Base-by-base conservation (phyloP, 148 eudicot species). In the Linanthus parryae region DNA sequence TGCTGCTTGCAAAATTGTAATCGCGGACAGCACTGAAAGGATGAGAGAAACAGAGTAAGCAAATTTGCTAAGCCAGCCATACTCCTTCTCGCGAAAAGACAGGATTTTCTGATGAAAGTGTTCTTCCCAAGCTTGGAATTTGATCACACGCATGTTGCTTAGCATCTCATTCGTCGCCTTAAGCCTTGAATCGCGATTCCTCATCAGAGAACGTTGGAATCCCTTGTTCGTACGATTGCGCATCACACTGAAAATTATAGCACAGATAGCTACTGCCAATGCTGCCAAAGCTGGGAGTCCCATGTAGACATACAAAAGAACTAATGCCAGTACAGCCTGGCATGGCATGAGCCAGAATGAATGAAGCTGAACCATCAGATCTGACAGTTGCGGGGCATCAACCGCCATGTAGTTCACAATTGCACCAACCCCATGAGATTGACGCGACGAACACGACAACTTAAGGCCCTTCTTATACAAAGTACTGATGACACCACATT, bases 151-250 rank as follows among this genome's bases (percentile, higher is more conserved):
- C 64, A 60, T 60, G 50, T 22, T 60, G 18, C 49, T 50, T 1
- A 60, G 23, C 56, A 60, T 60, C 40, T 60, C 64, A n/a, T 60
- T 60, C 30, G 48, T 60, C 20, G 64, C 64, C 56, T 50, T 60
- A 13, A 60, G 64, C 56, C 64, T 61, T 23, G 50, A 61, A 30
- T 61, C 65, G 3, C 65, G 50, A 19, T 31, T 51, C 27, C 1
- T 29, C 65, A 61, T 60, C 25, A 60, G 31, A n/a, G 29, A 41
- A 34, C 30, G 23, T 46, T 51, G 65, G 57, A 19, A 61, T 1
- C 1, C 9, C 9, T 51, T 61, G 30, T 41, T 50, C 24, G 8
- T 50, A 4, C 15, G 34, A 18, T 8, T 50, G 22, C 43, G 20
- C 41, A 30, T 21, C 4, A 61, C n/a, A 42, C 49, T 50, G 44